Base-by-base conservation (phyloP, 208 protist genomes). In the Leishmania major region DNA sequence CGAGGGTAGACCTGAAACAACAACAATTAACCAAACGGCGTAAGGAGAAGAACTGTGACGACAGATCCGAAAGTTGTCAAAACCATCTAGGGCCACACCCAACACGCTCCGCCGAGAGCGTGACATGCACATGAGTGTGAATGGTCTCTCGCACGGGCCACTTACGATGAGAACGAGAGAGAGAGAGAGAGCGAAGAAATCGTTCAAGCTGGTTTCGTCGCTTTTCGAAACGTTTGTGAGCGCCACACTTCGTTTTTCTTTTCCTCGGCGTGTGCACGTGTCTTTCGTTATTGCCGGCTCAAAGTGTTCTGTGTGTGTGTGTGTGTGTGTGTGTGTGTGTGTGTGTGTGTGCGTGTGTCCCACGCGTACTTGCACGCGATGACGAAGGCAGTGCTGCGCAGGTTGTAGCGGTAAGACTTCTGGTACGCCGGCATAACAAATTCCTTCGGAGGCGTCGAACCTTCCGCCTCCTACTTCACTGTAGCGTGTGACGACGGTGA, bases 351-450 rank as follows among this genome's bases (percentile, higher is more conserved):
- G 3, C 10, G 51, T 55, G 40, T 45, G 17, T 40, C 51, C 77
- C 28, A 82, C 2, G 35, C 78, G 75, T 73, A 82, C 76, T 90
- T 67, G 72, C 90, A 89, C 43, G 85, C 83, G 77, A 90, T 78
- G 40, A 86, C 83, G 64, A 81, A 81, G 62, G 51, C 70, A 43
- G 85, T 84, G 87, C 86, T 92, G 86, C 95, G 94, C 25, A 91
- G 90, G 80, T 96, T 87, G 87, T 95, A 84, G 81, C 91, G 92
- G 87, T 89, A 96, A 53, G 90, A 89, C 6, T 83, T 84, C 17
- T 92, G 88, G 87, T 94, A 93, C 22, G 88, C 82, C 53, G 92
- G 90, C 0, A 89, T 86, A 15, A 83, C 69, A 1, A 57, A 37
- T 10, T 84, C 53, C n/a, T 55, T 75, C 2, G 76, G 45, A 62